Conservation (phyloP, 1,284 basidiomycete species). For the Taiwanofungus camphoratus region DNA sequence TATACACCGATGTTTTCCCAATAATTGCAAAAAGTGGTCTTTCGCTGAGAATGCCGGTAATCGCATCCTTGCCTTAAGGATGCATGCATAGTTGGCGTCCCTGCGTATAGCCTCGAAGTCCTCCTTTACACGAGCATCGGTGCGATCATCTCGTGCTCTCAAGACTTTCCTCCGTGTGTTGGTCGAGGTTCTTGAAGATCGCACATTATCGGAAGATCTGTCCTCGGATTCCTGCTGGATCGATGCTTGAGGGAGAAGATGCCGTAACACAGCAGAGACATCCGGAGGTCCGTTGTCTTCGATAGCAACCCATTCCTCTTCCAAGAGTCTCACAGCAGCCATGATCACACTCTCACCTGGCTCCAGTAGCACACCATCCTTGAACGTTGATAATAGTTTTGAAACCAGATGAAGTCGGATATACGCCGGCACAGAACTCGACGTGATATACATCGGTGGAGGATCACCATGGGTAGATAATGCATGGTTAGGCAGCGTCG, state of each 20-base stretch:
- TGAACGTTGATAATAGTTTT: constrained; percentile 49
- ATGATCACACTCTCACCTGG: constrained; percentile 71
- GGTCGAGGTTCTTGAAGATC: background rate
- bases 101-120: constrained; percentile 46
- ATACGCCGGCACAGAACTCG: constrained; percentile 71
- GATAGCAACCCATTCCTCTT: constrained; percentile 61
- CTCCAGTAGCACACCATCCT: constrained; percentile 53
- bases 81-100: constrained; percentile 47
- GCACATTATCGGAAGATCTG: background rate
- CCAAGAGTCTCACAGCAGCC: constrained; percentile 70
- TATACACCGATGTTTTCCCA: constrained; percentile 64
- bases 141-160: constrained; percentile 37
- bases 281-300: constrained; percentile 71
- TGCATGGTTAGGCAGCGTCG: constrained; percentile 42
- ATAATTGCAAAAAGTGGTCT: constrained; percentile 54
- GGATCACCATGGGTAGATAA: constrained; percentile 51
- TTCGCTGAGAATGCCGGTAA: constrained; percentile 76
- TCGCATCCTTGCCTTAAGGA: constrained; percentile 52
- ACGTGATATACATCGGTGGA: constrained; percentile 76
- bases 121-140: constrained; percentile 47
- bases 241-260: constrained; percentile 44
- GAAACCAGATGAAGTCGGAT: constrained; percentile 81
- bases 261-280: constrained; percentile 55
- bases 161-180: constrained; percentile 8
- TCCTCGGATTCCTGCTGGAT: background rate